These are phyloP conservation scores for Heritiera fomes DNA, from an alignment of 345 rosid species.

Conservation along the genomic window DNA sequence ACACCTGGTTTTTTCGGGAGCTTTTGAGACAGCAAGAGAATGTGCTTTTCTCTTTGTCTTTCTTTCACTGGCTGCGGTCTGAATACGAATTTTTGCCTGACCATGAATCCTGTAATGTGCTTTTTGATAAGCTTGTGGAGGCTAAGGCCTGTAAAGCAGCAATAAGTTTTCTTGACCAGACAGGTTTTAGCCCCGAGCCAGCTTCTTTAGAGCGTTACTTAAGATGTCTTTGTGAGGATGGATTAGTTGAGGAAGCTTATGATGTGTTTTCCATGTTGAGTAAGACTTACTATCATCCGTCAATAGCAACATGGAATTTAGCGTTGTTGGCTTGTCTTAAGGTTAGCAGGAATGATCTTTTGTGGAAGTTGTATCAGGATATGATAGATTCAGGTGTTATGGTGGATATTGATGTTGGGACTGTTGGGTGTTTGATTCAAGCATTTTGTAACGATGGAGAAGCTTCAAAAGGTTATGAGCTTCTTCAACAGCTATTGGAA, in stretches of 20 bases:
- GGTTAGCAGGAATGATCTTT: conserved; percentile 43
- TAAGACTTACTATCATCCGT: conserved; percentile 26
- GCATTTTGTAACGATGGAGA: conserved; percentile 49
- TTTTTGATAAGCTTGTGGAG: conserved; percentile 64
- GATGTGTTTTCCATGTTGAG: conserved; percentile 36
- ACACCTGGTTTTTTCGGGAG: conserved; percentile 51
- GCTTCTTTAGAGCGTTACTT: conserved; percentile 46
- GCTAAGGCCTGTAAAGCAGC: conserved; percentile 53
- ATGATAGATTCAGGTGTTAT: conserved; percentile 41
- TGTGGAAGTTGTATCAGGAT: conserved; percentile 48
- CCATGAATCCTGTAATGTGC: conserved; percentile 41
- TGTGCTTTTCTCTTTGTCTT: conserved; percentile 48
- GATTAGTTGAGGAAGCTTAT: conserved; percentile 51
- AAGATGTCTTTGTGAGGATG: conserved; percentile 50
- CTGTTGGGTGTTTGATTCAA: conserved; percentile 42
- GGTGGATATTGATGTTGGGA: conserved; percentile 36
- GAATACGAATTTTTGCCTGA: conserved; percentile 40
- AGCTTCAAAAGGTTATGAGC: conserved; percentile 41
- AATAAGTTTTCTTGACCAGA: conserved; percentile 37
- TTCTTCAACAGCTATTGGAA: conserved; percentile 47
- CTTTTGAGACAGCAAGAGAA: conserved; percentile 52
- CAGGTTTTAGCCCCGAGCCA: conserved; percentile 42
- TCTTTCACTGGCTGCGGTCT: conserved; percentile 54
- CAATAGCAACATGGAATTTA: conserved; percentile 49
- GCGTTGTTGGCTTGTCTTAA: conserved; percentile 47